phyloP scores from a whole-genome alignment of 306 rosid genomes.

The Abrus pulchellus region DNA sequence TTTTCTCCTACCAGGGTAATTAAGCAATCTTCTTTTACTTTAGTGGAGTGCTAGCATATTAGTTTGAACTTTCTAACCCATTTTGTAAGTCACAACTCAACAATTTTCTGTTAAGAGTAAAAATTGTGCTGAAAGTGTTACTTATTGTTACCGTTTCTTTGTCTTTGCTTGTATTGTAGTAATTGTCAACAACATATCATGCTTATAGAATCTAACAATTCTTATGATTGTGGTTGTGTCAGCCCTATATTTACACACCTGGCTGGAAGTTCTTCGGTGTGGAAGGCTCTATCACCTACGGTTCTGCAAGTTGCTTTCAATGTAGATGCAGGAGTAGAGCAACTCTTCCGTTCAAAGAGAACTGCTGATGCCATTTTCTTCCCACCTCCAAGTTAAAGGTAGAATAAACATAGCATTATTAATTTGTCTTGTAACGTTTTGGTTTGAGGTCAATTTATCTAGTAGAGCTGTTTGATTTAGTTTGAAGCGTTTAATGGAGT shows the following conservation, averaged over 20 bases:
- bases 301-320: conserved; percentile 82
- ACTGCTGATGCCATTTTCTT: conserved; percentile 80
- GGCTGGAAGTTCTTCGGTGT: conserved; percentile 80
- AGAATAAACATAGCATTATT: conserved; percentile 11
- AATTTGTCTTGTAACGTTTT: neutral
- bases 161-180: neutral
- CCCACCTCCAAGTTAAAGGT: conserved; percentile 68
- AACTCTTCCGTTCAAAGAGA: conserved; percentile 84
- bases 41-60: too few species aligned
- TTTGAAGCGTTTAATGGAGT: neutral
- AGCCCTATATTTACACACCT: conserved; percentile 90
- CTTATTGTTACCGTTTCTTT: neutral
- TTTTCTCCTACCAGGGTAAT: neutral
- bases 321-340: conserved; percentile 65
- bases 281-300: conserved; percentile 82
- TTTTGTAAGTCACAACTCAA: neutral
- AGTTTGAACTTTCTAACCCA: too few species aligned
- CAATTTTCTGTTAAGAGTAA: neutral
- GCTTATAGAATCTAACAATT: neutral
- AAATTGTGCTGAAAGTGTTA: neutral
- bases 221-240: conserved; percentile 33
- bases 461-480: neutral
- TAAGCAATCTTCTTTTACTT: too few species aligned
- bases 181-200: neutral
- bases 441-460: neutral